A percentile compares a stretch with the other conserved stretches of the same genome.
phyloP scores from a whole-genome alignment of 805 yeast genomes.

The Starmera quercuum region DNA sequence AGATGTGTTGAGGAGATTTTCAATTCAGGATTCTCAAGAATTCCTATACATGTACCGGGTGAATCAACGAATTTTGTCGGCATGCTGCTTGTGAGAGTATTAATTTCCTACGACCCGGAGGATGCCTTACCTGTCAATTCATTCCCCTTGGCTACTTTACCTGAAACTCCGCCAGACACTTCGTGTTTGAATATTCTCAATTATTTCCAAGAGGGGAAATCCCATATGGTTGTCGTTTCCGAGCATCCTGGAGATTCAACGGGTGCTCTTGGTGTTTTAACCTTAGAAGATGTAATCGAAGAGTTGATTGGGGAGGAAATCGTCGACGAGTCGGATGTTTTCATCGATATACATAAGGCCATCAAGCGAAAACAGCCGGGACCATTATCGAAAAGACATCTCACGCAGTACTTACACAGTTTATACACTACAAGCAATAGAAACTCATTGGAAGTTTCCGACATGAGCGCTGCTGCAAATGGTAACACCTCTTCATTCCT shows the following conservation, averaged over 20 bases:
- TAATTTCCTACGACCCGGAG: conserved; percentile 94
- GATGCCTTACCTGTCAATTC: conserved; percentile 88
- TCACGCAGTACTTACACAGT: conserved; percentile 60
- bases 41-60: conserved; percentile 85
- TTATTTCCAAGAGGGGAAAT: conserved; percentile 95
- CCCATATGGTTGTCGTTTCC: conserved; percentile 93
- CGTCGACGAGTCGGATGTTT: conserved; percentile 93
- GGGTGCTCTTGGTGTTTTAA: conserved; percentile 87
- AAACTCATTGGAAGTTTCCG: conserved; percentile 28
- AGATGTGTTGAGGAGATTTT: conserved; percentile 80
- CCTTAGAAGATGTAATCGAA: conserved; percentile 96
- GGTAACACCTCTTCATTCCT: neutral
- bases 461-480: neutral
- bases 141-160: conserved; percentile 92
- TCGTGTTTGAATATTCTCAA: conserved; percentile 90
- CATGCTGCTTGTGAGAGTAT: conserved; percentile 85
- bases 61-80: conserved; percentile 91
- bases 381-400: conserved; percentile 61
- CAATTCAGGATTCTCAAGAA: conserved; percentile 90
- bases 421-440: conserved; percentile 41
- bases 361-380: conserved; percentile 75
- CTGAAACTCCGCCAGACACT: conserved; percentile 88
- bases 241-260: conserved; percentile 73
- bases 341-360: conserved; percentile 81
- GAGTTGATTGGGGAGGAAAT: conserved; percentile 97